phyloP scores from a whole-genome alignment of 140 eudicot genomes.

The Erigeron philadelphicus region DNA sequence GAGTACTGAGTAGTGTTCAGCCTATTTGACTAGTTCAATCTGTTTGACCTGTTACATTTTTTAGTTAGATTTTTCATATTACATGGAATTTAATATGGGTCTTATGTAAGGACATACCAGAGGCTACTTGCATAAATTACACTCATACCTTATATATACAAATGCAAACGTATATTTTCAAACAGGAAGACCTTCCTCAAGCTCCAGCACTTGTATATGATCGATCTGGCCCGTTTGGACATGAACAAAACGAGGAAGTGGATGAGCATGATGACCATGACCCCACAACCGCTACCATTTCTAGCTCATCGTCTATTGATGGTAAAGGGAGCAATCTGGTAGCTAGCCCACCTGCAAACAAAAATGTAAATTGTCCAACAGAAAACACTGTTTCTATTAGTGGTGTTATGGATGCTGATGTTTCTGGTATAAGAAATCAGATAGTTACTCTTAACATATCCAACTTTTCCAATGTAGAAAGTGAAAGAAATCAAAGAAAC shows the following conservation, averaged over 20 bases:
- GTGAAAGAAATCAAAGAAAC: slow-evolving; percentile 24
- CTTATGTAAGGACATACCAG: no score
- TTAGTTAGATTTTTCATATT: no score
- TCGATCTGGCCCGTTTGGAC: slow-evolving; percentile 21
- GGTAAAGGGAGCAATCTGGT: slow-evolving; percentile 14
- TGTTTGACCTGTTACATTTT: background rate
- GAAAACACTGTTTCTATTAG: slow-evolving; percentile 28
- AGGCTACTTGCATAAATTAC: background rate
- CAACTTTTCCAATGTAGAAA: slow-evolving; percentile 31
- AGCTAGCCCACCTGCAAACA: slow-evolving; percentile 13
- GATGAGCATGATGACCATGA: slow-evolving; percentile 23
- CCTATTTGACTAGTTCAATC: background rate
- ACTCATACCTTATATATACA: slow-evolving; percentile 10
- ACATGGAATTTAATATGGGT: no score
- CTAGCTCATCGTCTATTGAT: slow-evolving; percentile 35
- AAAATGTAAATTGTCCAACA: slow-evolving; percentile 22
- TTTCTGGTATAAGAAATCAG: slow-evolving; percentile 29
- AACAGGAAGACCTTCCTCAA: slow-evolving; percentile 39
- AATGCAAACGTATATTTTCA: slow-evolving; percentile 16
- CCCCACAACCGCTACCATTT: slow-evolving; percentile 27
- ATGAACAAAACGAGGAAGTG: slow-evolving; percentile 31
- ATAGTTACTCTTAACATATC: slow-evolving; percentile 26
- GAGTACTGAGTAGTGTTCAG: no score
- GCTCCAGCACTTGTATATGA: slow-evolving; percentile 33
- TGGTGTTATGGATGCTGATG: slow-evolving; percentile 20